Evolutionary conservation across 495 filamentous ascomycete species (phyloP), one percentile per base, ranked within the genome.

Genomic region (Lophiotrema nucula): DNA sequence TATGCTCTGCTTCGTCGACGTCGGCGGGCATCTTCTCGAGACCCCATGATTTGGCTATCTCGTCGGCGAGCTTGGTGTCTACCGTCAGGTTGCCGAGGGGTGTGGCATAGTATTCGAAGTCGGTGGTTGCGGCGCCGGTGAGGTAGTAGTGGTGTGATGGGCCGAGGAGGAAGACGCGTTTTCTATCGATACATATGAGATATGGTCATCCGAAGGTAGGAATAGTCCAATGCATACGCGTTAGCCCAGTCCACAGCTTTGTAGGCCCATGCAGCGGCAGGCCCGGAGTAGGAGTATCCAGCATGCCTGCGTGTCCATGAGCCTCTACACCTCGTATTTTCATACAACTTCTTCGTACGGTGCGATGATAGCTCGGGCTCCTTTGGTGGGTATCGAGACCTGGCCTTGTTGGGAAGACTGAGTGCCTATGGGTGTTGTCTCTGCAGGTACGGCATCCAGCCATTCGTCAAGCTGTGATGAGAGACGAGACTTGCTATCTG

Each of bases 221-320:
- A 33, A 19, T 26, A 31, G 22, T n/a, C n/a, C n/a, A 21, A 19
- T 35, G 65, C 77, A 73, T 72, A 89, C 87, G 87, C 87, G 60
- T 84, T 83, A 18, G 85, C 85, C 38, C 97, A 76, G 71, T 99
- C 92, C 51, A 95, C 84, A 3, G 84, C 80, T 70, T 89, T 92
- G 75, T 99, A 99, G 41, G 93, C 93, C 82, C 90, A 96, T 44
- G 91, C 93, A 47, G 95, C 92, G 60, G 90, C 90, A 24, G 90
- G 84, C 26, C 93, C 93, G 15, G 92, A 97, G 74, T 97, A 99
- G 2, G 88, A 80, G 77, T 96, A 99, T 25, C 93, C 95, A 51
- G 95, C 93, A 71, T 99, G 93, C 57, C 93, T 97, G 58, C 21
- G 53, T 43, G 21, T 11, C 28, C 47, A 60, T 72, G 64, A 72